These are phyloP conservation scores for Cytospora schulzeri DNA, from an alignment of 2,329 filamentous ascomycete genomes.

Conservation along the genomic window DNA sequence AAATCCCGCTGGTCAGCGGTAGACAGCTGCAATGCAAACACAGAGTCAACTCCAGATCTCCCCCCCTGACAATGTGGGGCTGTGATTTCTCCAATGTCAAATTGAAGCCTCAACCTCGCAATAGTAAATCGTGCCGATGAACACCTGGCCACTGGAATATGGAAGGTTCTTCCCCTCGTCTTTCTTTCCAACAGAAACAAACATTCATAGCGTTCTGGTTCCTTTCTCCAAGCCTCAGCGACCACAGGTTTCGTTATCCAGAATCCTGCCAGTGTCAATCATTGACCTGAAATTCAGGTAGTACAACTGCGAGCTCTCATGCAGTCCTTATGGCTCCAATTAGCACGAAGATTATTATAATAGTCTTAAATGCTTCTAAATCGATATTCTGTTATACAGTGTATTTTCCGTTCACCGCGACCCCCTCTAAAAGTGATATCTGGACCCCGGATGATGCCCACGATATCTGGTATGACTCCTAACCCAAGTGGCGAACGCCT, in stretches of 20 bases:
- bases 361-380: not conserved
- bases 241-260: too few species aligned
- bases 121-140: not conserved
- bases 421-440: not conserved
- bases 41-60: too few species aligned
- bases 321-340: too few species aligned
- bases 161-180: too few species aligned
- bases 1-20: not conserved
- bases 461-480: conserved; percentile 16
- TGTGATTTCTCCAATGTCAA: not conserved
- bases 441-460: conserved; percentile 11
- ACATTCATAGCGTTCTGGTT: not conserved
- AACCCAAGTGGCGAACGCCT: conserved; percentile 11
- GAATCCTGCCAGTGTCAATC: too few species aligned
- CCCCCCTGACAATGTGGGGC: not conserved
- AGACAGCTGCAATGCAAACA: conserved; percentile 1
- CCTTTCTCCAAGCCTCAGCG: too few species aligned
- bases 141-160: too few species aligned
- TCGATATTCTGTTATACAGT: conserved; percentile 11
- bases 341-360: too few species aligned
- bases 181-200: not conserved
- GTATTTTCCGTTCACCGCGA: conserved; percentile 1
- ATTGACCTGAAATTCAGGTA: too few species aligned
- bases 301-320: too few species aligned
- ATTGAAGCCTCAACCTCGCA: not conserved